Percentiles rank a stretch among this genome's conserved stretches.
Evolutionary conservation across 306 rosid genomes (phyloP).

Genomic region (Pachyrhizus erosus): DNA sequence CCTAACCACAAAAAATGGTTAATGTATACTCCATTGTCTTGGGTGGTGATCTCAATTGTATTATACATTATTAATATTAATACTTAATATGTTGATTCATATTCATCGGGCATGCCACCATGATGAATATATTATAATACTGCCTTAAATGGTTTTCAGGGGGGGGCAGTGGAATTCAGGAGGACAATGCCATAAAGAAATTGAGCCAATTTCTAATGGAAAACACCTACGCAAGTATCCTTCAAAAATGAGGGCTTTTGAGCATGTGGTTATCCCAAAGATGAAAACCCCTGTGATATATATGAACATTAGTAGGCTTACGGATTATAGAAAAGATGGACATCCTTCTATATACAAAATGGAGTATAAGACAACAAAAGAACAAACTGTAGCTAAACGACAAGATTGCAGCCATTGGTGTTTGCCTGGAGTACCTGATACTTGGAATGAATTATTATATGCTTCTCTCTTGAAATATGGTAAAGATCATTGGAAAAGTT

Average conservation of each 20-base stretch:
- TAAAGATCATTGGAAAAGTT: conserved; percentile 50
- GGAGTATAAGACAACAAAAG: conserved; percentile 55
- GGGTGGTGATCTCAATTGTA: neutral
- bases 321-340: conserved; percentile 88
- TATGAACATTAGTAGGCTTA: conserved; percentile 85
- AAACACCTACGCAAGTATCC: conserved; percentile 67
- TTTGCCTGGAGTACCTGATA: conserved; percentile 71
- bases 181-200: conserved; percentile 86
- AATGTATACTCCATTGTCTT: neutral
- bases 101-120: neutral
- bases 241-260: conserved; percentile 85
- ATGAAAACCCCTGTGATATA: conserved; percentile 77
- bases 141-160: conserved; percentile 59
- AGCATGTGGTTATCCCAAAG: conserved; percentile 58
- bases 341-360: conserved; percentile 84
- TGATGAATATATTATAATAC: neutral
- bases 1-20: neutral
- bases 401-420: conserved; percentile 81
- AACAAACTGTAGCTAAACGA: conserved; percentile 39
- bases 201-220: conserved; percentile 71
- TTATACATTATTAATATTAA: neutral
- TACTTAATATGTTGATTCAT: neutral
- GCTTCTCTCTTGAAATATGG: conserved; percentile 55
- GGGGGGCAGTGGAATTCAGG: conserved; percentile 99
- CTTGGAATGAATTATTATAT: conserved; percentile 58